Conservation (phyloP, 2,329 filamentous ascomycete species). For the Camillea tinctor region DNA sequence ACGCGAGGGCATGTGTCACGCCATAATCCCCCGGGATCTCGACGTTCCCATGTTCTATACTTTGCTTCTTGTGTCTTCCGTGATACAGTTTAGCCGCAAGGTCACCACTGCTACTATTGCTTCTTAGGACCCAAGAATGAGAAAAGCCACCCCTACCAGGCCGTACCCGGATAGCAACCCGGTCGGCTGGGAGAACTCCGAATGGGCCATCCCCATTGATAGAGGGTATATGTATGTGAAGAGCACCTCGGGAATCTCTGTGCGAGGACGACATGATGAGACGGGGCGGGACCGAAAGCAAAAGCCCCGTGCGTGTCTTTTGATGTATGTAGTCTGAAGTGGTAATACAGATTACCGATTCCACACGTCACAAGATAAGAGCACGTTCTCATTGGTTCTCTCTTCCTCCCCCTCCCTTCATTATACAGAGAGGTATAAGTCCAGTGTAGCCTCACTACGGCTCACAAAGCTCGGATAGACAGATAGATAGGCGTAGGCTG, state of each 20-base stretch:
- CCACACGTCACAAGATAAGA: background rate
- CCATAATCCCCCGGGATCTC: background rate
- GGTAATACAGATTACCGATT: background rate
- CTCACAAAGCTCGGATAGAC: too few relatives aligned
- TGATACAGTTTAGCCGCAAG: background rate
- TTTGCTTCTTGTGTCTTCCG: background rate
- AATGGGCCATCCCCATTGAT: background rate
- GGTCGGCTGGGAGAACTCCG: too few relatives aligned
- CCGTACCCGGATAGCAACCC: background rate
- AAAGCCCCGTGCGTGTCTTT: background rate
- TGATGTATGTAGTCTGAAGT: background rate
- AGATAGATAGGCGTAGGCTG: too few relatives aligned
- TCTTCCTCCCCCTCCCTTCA: too few relatives aligned
- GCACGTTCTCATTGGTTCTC: background rate
- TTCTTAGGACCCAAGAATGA: background rate
- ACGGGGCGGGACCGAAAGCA: background rate
- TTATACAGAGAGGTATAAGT: too few relatives aligned
- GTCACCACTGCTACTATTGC: background rate
- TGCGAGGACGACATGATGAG: background rate
- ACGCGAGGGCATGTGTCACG: background rate
- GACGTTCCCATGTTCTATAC: background rate
- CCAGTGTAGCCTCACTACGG: too few relatives aligned
- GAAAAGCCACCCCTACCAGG: background rate
- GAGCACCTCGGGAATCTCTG: background rate
- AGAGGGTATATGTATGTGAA: background rate